Evolutionary conservation across 2,329 filamentous ascomycete genomes (phyloP), one percentile per base, ranked within the genome.

Genomic region (Alternaria conjuncta): DNA sequence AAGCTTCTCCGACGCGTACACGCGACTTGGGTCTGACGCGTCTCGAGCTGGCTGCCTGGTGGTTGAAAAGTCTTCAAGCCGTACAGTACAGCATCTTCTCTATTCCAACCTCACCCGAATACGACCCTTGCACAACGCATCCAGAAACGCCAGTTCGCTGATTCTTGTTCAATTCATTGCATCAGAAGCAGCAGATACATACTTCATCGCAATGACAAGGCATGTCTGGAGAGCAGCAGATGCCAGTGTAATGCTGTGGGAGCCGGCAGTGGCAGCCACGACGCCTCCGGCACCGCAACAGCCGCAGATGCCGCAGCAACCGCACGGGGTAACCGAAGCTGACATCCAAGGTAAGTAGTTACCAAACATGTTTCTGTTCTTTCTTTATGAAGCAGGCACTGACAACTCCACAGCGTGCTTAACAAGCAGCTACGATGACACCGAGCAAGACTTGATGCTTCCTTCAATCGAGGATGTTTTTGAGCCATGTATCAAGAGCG

Each of bases 161-260:
- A 2, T 18, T 26, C 8, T 7, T 15, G 2, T 12, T 5, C 11
- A 1, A n/a, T 20, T 18, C 4, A 5, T 20, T 15, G 6, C 20
- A 8, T 21, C 21, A 1, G 20, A 46, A 23, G 20, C 44, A 46
- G 18, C 44, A 15, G 2, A 21, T 15, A 9, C 2, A 15, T 13
- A 25, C 20, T 26, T 2, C 7, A 3, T 18, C 18, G 26, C 4
- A 13, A 58, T 58, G 60, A 13, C 32, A 13, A 21, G 11, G 3
- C 60, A 60, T 3, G 18, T 45, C 3, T 63, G 60, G 56, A n/a
- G 12, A 18, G 25, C n/a, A 21, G 25, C 15, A 8, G 41, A 55
- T 36, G 25, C 43, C 13, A 26, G 60, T 1, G 25, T 63, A 0
- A 51, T 55, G 55, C 4, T 63, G 5, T 63, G 60, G 60, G 49